Evolutionary conservation across 176 grass and related monocot genomes (phyloP).

Genomic region (Dendrocalamus sinicus): DNA sequence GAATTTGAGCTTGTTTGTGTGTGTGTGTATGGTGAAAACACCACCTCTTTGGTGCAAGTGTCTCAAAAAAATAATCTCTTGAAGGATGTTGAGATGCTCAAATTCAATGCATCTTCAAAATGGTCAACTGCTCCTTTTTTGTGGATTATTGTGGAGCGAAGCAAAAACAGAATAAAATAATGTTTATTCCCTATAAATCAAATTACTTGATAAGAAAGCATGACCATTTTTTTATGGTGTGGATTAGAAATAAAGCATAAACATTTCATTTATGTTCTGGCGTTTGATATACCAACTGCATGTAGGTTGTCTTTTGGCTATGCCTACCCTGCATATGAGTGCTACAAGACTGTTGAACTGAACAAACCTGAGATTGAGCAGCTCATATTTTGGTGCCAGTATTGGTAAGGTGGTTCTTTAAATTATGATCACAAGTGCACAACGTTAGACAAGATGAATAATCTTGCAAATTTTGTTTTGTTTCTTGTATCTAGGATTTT

Average conservation of each 20-base stretch:
- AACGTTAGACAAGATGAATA: neutral
- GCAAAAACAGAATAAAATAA: neutral
- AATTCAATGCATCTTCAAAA: constrained; percentile 19
- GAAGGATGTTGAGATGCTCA: constrained; percentile 9
- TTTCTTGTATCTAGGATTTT: constrained; percentile 73
- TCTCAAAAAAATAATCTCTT: neutral
- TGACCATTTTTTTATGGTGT: neutral
- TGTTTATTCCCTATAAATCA: neutral
- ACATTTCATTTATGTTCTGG: constrained; percentile 8
- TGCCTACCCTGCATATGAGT: constrained; percentile 98
- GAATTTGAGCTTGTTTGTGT: neutral
- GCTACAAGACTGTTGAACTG: constrained; percentile 99
- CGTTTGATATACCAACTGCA: constrained; percentile 25
- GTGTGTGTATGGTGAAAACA: neutral
- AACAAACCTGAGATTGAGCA: constrained; percentile 95
- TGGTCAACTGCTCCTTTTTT: neutral
- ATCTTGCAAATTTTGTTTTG: constrained; percentile 21
- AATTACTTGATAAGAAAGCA: neutral
- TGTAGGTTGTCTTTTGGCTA: constrained; percentile 86
- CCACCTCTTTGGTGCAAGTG: neutral
- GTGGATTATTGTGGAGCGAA: neutral
- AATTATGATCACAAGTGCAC: constrained; percentile 15
- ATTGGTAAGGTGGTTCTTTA: constrained; percentile 66
- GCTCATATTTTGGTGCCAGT: constrained; percentile 98
- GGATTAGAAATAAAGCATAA: neutral